Percentiles rank a stretch among this genome's conserved stretches.
Evolutionary conservation across 2,329 filamentous ascomycete genomes (phyloP).

Genomic region (Epichloe uncinata): DNA sequence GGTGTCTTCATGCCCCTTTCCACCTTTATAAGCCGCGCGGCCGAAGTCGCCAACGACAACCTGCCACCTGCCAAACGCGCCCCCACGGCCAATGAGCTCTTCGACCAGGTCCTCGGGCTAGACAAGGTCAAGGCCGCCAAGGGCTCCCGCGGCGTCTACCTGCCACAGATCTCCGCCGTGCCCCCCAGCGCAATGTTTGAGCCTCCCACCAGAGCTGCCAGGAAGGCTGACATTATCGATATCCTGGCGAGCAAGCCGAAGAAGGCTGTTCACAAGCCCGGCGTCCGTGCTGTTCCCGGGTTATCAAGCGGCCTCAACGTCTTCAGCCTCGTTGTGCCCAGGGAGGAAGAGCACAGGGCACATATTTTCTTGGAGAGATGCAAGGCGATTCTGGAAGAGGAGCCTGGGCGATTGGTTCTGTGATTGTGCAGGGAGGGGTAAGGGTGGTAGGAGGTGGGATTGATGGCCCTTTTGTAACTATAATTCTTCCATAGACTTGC

Average conservation of each 20-base stretch:
- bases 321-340: constrained; percentile 69
- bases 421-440: constrained; percentile 19
- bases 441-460: not conserved
- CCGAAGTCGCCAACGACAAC: constrained; percentile 76
- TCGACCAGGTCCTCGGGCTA: constrained; percentile 75
- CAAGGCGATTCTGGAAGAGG: constrained; percentile 68
- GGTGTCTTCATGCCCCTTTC: constrained; percentile 73
- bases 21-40: constrained; percentile 74
- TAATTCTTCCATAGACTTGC: not conserved
- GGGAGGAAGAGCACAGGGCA: constrained; percentile 70
- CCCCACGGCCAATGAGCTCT: constrained; percentile 68
- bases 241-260: constrained; percentile 38
- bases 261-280: constrained; percentile 12
- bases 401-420: constrained; percentile 62
- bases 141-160: constrained; percentile 48
- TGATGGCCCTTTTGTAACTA: not conserved
- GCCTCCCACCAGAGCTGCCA: constrained; percentile 17
- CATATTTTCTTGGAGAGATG: constrained; percentile 72
- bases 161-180: constrained; percentile 56
- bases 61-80: constrained; percentile 52
- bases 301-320: constrained; percentile 52
- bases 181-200: constrained; percentile 28
- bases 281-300: constrained; percentile 26
- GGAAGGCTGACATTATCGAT: constrained; percentile 63
- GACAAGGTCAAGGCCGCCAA: constrained; percentile 32